Evolutionary conservation across 441 rosid species (phyloP).

Genomic region (Jatropha podagrica): DNA sequence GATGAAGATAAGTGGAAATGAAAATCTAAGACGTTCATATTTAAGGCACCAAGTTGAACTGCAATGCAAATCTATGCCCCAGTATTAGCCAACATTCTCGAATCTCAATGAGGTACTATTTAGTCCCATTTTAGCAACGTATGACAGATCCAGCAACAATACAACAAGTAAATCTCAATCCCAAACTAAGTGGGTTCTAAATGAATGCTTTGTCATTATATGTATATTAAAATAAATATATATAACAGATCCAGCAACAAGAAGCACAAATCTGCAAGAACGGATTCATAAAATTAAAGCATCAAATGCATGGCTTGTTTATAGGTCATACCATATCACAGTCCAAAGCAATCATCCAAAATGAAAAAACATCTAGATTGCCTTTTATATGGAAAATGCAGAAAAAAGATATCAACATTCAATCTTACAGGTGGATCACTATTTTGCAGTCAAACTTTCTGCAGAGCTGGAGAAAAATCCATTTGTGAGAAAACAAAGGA

Average conservation of each 20-base stretch:
- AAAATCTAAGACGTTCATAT: background rate
- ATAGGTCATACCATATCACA: background rate
- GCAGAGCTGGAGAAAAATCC: background rate
- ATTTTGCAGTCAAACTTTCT: background rate
- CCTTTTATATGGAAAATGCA: background rate
- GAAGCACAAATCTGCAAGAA: no score
- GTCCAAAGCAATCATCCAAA: background rate
- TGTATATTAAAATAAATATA: no score
- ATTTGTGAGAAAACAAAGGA: background rate
- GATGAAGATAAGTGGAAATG: background rate
- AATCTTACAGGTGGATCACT: background rate
- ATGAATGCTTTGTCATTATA: no score
- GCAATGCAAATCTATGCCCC: no score
- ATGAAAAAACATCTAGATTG: background rate
- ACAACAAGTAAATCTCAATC: no score
- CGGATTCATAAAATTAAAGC: no score
- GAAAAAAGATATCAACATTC: background rate
- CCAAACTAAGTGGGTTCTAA: no score
- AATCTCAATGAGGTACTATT: no score
- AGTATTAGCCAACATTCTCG: background rate
- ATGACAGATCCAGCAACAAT: no score
- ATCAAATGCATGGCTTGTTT: background rate
- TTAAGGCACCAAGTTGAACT: background rate
- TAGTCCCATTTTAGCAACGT: no score
- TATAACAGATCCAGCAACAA: no score